Percentiles rank a stretch among this genome's conserved stretches.
Conservation (phyloP, 352 stramenopile genomes). For the Aphanomyces stellatus region DNA sequence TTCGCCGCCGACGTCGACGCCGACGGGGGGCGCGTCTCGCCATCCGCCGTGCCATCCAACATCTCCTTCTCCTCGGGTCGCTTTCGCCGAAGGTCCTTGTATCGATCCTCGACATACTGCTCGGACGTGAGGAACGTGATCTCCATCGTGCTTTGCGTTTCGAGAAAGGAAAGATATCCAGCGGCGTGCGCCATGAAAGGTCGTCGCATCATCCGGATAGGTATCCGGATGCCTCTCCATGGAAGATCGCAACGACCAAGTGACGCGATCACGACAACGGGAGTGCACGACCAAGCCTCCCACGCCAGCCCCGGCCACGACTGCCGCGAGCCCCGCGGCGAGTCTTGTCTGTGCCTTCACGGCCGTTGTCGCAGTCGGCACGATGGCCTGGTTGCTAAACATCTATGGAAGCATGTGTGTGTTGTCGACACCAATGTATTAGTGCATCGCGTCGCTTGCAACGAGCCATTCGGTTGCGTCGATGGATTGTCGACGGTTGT, state of each 20-base stretch:
- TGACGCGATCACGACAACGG: not conserved
- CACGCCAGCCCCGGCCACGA: no score
- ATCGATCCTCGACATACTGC: slow-evolving; percentile 40
- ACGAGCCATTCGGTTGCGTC: no score
- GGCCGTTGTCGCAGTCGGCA: no score
- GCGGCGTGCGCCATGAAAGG: no score
- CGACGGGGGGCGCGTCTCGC: not conserved
- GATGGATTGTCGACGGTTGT: no score
- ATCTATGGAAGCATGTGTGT: no score
- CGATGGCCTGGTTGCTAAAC: no score
- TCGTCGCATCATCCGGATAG: not conserved
- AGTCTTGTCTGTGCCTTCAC: no score
- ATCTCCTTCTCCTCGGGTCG: not conserved
- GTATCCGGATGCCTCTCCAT: not conserved
- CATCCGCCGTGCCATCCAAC: not conserved
- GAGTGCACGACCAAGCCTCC: no score
- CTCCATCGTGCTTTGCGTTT: slow-evolving; percentile 49
- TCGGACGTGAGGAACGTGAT: slow-evolving; percentile 38
- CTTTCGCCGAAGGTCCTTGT: slow-evolving; percentile 31
- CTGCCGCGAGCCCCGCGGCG: no score
- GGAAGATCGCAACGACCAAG: not conserved
- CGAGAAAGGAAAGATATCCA: not conserved
- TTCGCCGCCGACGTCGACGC: not conserved
- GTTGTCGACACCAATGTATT: no score
- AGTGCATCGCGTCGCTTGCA: no score